These are phyloP conservation scores for Cardamine occulta DNA, from an alignment of 345 rosid species.

Conservation along the genomic window DNA sequence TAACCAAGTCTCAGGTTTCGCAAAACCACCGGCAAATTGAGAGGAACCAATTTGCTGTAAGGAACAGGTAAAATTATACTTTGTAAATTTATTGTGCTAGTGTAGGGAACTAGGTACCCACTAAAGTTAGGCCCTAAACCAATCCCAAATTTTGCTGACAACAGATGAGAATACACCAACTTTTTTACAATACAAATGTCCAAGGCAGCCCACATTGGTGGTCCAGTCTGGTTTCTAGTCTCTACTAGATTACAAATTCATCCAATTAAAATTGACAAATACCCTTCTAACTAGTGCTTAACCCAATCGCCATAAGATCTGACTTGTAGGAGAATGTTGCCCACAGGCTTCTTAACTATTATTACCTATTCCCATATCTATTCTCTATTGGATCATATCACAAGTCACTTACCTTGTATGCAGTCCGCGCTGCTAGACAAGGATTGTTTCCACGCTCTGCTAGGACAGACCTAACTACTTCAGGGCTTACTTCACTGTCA, in stretches of 20 bases:
- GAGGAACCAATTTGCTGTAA: background rate
- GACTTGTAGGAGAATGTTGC: constrained; percentile 9
- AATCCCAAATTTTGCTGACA: background rate
- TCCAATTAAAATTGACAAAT: constrained; percentile 4
- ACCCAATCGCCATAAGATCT: constrained; percentile 16
- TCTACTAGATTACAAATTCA: constrained; percentile 1
- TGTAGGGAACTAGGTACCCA: background rate
- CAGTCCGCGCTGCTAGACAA: constrained; percentile 85
- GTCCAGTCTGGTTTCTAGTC: constrained; percentile 1
- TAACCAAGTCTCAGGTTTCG: constrained; percentile 4
- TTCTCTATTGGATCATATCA: constrained; percentile 11
- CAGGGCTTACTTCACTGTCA: constrained; percentile 81
- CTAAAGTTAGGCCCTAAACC: background rate
- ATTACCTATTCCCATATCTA: constrained; percentile 13
- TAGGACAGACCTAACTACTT: constrained; percentile 86
- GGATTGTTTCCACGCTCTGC: constrained; percentile 80
- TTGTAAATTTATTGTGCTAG: background rate
- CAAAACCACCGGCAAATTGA: background rate
- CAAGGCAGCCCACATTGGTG: constrained; percentile 1
- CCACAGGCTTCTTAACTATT: constrained; percentile 19
- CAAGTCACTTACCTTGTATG: constrained; percentile 59
- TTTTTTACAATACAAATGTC: background rate
- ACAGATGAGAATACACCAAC: background rate
- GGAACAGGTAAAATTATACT: background rate
- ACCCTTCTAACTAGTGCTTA: constrained; percentile 8